These are phyloP conservation scores for Colletotrichum costaricense DNA, from an alignment of 2,329 filamentous ascomycete species.

Conservation along the genomic window DNA sequence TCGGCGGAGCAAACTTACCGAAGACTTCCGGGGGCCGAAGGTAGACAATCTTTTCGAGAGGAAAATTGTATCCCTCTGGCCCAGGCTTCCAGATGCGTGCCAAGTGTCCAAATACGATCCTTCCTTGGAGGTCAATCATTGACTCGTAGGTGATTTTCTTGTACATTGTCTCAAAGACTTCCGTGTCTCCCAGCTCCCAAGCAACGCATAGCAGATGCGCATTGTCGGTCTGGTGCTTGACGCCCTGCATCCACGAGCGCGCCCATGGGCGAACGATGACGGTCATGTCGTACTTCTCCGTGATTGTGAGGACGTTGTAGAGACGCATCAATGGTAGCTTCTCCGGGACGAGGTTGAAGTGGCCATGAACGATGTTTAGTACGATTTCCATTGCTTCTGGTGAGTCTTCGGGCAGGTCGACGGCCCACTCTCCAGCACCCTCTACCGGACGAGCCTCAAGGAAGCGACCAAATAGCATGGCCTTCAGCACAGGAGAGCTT, in stretches of 20 bases:
- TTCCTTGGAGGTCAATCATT: constrained; percentile 22
- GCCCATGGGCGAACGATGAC: constrained; percentile 39
- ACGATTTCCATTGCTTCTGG: constrained; percentile 42
- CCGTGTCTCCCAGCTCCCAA: constrained; percentile 33
- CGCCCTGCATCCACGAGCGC: constrained; percentile 31
- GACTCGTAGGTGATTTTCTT: constrained; percentile 28
- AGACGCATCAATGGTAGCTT: constrained; percentile 25
- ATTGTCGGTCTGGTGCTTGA: constrained; percentile 6
- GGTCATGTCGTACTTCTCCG: constrained; percentile 42
- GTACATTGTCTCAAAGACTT: constrained; percentile 29
- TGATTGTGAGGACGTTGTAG: constrained; percentile 40
- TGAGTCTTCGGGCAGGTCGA: constrained; percentile 45
- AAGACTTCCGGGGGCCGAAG: constrained; percentile 20
- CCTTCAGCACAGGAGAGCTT: constrained; percentile 40
- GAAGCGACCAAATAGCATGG: constrained; percentile 41
- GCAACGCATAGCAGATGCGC: constrained; percentile 26
- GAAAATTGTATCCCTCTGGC: constrained; percentile 31
- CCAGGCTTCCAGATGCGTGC: constrained; percentile 22
- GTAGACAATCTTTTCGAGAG: constrained; percentile 25
- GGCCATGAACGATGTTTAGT: constrained; percentile 45
- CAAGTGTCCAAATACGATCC: constrained; percentile 21
- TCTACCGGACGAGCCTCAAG: constrained; percentile 37
- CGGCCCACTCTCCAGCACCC: constrained; percentile 37
- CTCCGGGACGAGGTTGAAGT: constrained; percentile 39
- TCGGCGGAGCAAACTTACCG: background rate